phyloP scores from a whole-genome alignment of 768 basidiomycete genomes.

The Chlorophyllum brunneum region DNA sequence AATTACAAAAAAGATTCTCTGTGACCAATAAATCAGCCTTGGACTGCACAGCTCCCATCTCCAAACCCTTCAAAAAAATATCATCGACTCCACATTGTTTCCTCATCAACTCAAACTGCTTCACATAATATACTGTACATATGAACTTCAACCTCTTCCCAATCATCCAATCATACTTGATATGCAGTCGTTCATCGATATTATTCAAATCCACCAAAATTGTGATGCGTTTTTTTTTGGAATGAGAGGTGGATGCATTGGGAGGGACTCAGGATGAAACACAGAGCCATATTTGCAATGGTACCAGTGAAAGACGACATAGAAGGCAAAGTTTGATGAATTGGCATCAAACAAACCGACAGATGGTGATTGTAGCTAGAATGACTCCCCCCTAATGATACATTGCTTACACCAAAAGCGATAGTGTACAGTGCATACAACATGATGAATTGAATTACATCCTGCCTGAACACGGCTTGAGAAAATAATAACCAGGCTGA shows the following conservation, averaged over 20 bases:
- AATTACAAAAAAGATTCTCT: constrained; percentile 80
- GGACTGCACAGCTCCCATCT: constrained; percentile 57
- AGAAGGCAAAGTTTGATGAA: constrained; percentile 14
- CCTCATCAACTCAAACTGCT: constrained; percentile 70
- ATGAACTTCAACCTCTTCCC: constrained; percentile 72
- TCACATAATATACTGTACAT: constrained; percentile 80
- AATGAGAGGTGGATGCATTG: constrained; percentile 27
- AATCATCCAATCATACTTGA: constrained; percentile 79
- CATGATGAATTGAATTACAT: no score
- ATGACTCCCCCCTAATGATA: no score
- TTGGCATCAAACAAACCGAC: background rate
- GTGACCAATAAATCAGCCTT: constrained; percentile 78
- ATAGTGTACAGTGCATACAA: no score
- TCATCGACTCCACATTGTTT: constrained; percentile 64
- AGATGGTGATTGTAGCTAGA: no score
- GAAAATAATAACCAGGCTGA: no score
- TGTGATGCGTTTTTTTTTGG: constrained; percentile 39
- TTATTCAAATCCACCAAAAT: constrained; percentile 33
- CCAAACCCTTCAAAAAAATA: constrained; percentile 59
- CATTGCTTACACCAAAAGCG: no score
- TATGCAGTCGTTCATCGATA: constrained; percentile 76
- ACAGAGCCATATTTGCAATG: constrained; percentile 55
- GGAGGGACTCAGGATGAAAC: constrained; percentile 44
- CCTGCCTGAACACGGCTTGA: no score
- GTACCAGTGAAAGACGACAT: constrained; percentile 42